Evolutionary conservation across 306 rosid species (phyloP), one percentile per base, ranked within the genome.

Genomic region (Alnus rubra): DNA sequence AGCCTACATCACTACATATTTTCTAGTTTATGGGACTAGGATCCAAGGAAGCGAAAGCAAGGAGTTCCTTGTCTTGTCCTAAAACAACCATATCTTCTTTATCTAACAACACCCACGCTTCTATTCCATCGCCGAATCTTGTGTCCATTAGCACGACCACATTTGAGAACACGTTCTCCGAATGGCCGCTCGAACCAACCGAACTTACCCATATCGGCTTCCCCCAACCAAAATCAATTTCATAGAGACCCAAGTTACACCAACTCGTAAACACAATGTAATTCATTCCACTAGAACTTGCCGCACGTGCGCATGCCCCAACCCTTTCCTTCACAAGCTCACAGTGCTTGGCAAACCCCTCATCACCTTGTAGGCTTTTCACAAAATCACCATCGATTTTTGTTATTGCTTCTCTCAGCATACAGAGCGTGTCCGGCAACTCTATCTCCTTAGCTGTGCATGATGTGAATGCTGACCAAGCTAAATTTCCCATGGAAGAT

Each of bases 181-280:
- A 7, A 7, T 58, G 1, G 14, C 18, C 18, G 9, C 30, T 1
- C 4, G 39, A 19, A 50, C 19, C 50, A 13, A 31, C 31, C 14
- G 28, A 6, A 16, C 58, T 28, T 7, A 68, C 31, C 80, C 74
- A 68, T 2, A 19, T 2, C 2, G 74, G 80, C 12, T 67, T 77
- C 52, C 80, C 80, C 80, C 80, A 77, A 11, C 80, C 69, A 23
- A 77, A 77, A 33, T 77, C 68, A 5, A 53, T 53, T 10, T 69
- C 44, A 28, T 68, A 53, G 30, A 51, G 47, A 64, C 74, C 80
- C 51, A 54, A 67, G 23, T 73, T 33, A 49, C 73, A 64, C 79
- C 39, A 51, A 42, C 80, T 77, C 15, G 54, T 67, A 56, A 68
- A 77, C 4, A 42, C 54, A 23, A 77, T 68, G 35, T 53, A 78